These are phyloP conservation scores for Smittium culicis DNA, from an alignment of 371 early-diverging fungal genomes.

Conservation along the genomic window DNA sequence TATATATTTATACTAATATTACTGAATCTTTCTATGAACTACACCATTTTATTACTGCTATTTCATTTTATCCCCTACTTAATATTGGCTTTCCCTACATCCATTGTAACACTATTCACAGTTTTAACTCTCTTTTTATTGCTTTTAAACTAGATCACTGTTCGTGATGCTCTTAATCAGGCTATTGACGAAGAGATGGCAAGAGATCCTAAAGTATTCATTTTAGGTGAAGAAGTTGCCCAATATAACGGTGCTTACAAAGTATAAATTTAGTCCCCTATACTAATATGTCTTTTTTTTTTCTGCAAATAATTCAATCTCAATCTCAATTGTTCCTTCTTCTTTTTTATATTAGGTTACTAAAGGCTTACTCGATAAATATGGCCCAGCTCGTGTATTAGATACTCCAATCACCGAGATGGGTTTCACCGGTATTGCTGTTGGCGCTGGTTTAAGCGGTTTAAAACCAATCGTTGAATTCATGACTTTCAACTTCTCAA, in stretches of 20 bases:
- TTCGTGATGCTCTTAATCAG: slow-evolving; percentile 95
- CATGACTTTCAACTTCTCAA: slow-evolving; percentile 99
- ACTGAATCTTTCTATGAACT: background rate
- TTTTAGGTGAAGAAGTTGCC: slow-evolving; percentile 97
- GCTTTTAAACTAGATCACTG: slow-evolving; percentile 62
- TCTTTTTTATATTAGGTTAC: slow-evolving; percentile 54
- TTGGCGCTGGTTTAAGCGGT: slow-evolving; percentile 92
- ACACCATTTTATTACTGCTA: background rate
- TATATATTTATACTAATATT: background rate
- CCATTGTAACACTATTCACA: too few relatives aligned
- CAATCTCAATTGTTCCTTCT: too few relatives aligned
- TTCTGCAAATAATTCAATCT: too few relatives aligned
- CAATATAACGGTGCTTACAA: slow-evolving; percentile 99
- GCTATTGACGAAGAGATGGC: slow-evolving; percentile 97
- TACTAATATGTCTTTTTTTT: slow-evolving; percentile 3
- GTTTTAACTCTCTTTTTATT: too few relatives aligned
- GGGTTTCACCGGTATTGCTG: slow-evolving; percentile 98
- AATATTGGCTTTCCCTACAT: too few relatives aligned
- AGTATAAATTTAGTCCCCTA: slow-evolving; percentile 35
- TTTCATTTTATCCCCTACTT: background rate
- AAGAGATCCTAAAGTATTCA: slow-evolving; percentile 78
- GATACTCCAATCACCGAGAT: slow-evolving; percentile 99
- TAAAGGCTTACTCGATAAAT: slow-evolving; percentile 95
- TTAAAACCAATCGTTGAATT: slow-evolving; percentile 98
- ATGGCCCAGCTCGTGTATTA: slow-evolving; percentile 89